Conservation (phyloP, 179 eudicot genomes). For the Nepenthes alata region DNA sequence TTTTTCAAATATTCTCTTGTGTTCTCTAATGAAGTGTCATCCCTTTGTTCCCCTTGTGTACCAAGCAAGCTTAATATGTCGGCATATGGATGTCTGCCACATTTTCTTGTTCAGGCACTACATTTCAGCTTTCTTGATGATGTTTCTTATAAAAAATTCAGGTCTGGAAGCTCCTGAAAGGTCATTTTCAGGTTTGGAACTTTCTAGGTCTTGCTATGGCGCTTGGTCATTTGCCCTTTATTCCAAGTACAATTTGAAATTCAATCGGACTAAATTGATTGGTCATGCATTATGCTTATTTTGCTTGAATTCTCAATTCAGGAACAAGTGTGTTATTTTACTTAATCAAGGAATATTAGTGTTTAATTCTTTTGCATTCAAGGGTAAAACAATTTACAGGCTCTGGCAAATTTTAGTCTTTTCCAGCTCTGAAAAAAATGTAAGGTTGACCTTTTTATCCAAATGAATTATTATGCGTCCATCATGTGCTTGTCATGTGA, state of each 20-base stretch:
- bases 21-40: not conserved
- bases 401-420: too few relatives aligned
- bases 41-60: not conserved
- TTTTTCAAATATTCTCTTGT: not conserved
- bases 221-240: not conserved
- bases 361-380: too few relatives aligned
- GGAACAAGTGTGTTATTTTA: too few relatives aligned
- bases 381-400: too few relatives aligned
- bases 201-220: slow-evolving; percentile 1
- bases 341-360: too few relatives aligned
- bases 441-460: too few relatives aligned
- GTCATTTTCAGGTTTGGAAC: not conserved
- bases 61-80: not conserved
- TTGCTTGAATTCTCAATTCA: too few relatives aligned
- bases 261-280: too few relatives aligned
- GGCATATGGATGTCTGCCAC: not conserved
- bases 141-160: not conserved
- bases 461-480: too few relatives aligned
- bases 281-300: too few relatives aligned
- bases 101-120: slow-evolving; percentile 1
- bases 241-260: not conserved
- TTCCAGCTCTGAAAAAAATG: too few relatives aligned
- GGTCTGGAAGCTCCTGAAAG: slow-evolving; percentile 3
- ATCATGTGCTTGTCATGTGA: too few relatives aligned
- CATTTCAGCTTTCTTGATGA: not conserved